Percentiles rank a stretch among this genome's conserved stretches.
These are phyloP conservation scores for Oryza longistaminata DNA, from an alignment of 176 grass and related monocot genomes.

Conservation along the genomic window DNA sequence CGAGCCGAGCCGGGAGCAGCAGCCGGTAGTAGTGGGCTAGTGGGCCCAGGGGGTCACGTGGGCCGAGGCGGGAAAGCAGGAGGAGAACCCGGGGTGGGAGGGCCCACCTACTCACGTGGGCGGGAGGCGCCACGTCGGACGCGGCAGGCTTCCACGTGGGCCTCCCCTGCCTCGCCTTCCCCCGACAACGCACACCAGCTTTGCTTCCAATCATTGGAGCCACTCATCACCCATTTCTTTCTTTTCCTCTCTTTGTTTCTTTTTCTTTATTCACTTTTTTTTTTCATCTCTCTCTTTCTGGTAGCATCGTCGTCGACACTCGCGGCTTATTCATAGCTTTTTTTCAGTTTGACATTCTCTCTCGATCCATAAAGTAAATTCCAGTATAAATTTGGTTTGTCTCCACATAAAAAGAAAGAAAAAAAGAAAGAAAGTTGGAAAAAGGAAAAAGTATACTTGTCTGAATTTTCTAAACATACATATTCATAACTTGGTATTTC, in stretches of 20 bases:
- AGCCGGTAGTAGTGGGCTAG: background rate
- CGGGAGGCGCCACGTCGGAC: conserved; percentile 14
- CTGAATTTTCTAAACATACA: too few relatives aligned
- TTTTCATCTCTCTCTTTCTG: background rate
- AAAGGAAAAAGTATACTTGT: too few relatives aligned
- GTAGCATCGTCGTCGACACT: too few relatives aligned
- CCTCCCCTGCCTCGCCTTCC: conserved; percentile 1
- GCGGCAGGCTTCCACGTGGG: conserved; percentile 17
- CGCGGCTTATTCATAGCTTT: too few relatives aligned
- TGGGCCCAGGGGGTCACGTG: conserved; percentile 29
- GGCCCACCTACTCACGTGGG: conserved; percentile 19
- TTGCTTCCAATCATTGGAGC: background rate
- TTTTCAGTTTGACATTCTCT: background rate
- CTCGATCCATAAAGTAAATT: background rate
- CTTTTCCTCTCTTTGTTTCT: background rate
- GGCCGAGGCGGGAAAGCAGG: conserved; percentile 15
- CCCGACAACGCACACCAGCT: background rate
- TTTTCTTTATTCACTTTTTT: background rate
- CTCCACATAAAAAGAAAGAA: background rate
- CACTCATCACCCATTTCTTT: background rate
- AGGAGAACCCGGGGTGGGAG: conserved; percentile 28
- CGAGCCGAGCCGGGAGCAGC: too few relatives aligned
- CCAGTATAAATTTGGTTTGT: background rate
- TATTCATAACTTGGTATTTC: too few relatives aligned
- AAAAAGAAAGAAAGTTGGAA: too few relatives aligned